Percentiles rank a stretch among this genome's conserved stretches.
Evolutionary conservation across 2,329 filamentous ascomycete genomes (phyloP).

Genomic region (Emmonsiellopsis sp.): DNA sequence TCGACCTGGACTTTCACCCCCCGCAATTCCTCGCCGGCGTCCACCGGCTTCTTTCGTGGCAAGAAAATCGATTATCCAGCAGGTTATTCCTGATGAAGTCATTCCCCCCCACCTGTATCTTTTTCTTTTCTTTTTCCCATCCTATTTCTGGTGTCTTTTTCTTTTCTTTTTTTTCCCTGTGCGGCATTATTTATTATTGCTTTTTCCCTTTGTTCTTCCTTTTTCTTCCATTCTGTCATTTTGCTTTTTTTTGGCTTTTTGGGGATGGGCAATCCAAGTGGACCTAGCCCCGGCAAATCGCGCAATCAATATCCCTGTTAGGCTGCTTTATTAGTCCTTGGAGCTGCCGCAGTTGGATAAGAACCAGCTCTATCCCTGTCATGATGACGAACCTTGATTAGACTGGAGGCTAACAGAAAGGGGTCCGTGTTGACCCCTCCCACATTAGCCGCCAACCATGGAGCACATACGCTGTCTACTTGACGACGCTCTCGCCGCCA

Average conservation of each 20-base stretch:
- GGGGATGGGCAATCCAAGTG: not conserved
- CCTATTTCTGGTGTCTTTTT: not conserved
- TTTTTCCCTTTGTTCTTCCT: slow-evolving; percentile 8
- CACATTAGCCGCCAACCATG: slow-evolving; percentile 68
- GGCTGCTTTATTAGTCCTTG: not conserved
- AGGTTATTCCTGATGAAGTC: not conserved
- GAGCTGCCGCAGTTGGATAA: not conserved
- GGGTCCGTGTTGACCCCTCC: slow-evolving; percentile 12
- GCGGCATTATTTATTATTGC: not conserved
- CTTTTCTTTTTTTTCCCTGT: not conserved
- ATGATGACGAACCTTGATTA: slow-evolving; percentile 4
- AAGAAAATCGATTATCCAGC: not conserved
- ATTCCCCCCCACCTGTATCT: slow-evolving; percentile 1
- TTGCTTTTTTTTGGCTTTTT: slow-evolving; percentile 13
- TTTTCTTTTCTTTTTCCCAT: not conserved
- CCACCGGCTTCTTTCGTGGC: no score
- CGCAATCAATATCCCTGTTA: slow-evolving; percentile 3
- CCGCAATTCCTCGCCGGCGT: no score
- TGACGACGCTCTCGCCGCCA: slow-evolving; percentile 85
- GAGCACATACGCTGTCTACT: slow-evolving; percentile 86
- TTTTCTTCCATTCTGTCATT: not conserved
- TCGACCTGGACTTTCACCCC: slow-evolving; percentile 12
- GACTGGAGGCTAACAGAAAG: slow-evolving; percentile 18
- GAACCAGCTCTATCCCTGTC: slow-evolving; percentile 3
- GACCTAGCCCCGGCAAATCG: slow-evolving; percentile 5